These are phyloP conservation scores for Artomyces pyxidatus DNA, from an alignment of 768 basidiomycete genomes.

Conservation along the genomic window DNA sequence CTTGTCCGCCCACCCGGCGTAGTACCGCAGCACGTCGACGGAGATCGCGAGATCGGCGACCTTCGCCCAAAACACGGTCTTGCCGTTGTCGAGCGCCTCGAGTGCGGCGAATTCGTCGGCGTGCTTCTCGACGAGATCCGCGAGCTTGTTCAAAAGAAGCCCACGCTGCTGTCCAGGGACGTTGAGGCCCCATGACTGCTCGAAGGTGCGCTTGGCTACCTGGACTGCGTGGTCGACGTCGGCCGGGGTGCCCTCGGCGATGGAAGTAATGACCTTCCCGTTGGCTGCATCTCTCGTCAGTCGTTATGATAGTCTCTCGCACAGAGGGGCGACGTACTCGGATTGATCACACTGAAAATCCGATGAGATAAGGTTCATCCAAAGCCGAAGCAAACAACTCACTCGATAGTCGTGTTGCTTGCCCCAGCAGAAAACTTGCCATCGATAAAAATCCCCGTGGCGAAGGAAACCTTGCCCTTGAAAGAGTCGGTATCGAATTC, in stretches of 20 bases:
- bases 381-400: background rate
- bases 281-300: constrained; percentile 21
- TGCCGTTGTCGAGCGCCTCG: constrained; percentile 63
- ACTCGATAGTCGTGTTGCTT: constrained; percentile 1
- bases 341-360: constrained; percentile 48
- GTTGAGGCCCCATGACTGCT: constrained; percentile 64
- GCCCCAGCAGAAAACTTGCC: constrained; percentile 1
- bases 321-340: constrained; percentile 25
- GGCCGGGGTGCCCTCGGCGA: constrained; percentile 51
- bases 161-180: constrained; percentile 45
- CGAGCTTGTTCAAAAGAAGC: constrained; percentile 55
- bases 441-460: constrained; percentile 4
- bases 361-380: background rate
- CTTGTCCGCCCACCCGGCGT: constrained; percentile 90
- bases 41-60: constrained; percentile 39
- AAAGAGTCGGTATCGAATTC: background rate
- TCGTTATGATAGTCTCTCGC: background rate
- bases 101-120: constrained; percentile 60
- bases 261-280: constrained; percentile 50
- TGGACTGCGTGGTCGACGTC: constrained; percentile 76
- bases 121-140: constrained; percentile 53
- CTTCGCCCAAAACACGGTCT: constrained; percentile 43
- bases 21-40: constrained; percentile 59
- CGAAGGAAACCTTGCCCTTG: constrained; percentile 2
- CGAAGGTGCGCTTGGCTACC: constrained; percentile 55